Conservation (phyloP, 2,329 filamentous ascomycete genomes). For the Nothomitra cinnamomea region DNA sequence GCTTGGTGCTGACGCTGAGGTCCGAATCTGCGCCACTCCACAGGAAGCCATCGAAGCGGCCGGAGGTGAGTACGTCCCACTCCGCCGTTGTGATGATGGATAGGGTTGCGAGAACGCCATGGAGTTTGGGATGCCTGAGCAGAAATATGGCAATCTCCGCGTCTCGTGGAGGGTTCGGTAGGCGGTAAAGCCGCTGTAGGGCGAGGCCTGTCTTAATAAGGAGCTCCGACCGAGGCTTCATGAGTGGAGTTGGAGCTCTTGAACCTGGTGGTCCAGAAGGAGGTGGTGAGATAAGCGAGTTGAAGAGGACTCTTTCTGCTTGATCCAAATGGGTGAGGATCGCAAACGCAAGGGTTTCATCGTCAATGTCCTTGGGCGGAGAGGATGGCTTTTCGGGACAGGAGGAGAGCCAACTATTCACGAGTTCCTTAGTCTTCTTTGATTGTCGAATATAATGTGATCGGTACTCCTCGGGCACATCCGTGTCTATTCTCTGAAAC, state of each 20-base stretch:
- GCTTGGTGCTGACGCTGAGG: neutral
- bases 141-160: constrained; percentile 76
- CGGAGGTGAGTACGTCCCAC: constrained; percentile 90
- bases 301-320: constrained; percentile 64
- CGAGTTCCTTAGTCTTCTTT: constrained; percentile 78
- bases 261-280: constrained; percentile 34
- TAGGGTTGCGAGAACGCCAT: constrained; percentile 74
- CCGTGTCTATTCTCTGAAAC: constrained; percentile 72
- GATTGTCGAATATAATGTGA: constrained; percentile 86
- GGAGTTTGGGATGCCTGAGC: constrained; percentile 62
- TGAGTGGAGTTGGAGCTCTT: constrained; percentile 51
- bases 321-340: constrained; percentile 74
- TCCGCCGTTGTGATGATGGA: constrained; percentile 81
- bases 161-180: constrained; percentile 57
- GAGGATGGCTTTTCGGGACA: constrained; percentile 58
- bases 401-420: constrained; percentile 75
- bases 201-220: constrained; percentile 60
- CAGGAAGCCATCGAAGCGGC: constrained; percentile 87
- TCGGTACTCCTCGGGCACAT: constrained; percentile 83
- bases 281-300: constrained; percentile 46
- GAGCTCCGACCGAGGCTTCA: constrained; percentile 50
- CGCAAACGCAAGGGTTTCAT: constrained; percentile 84
- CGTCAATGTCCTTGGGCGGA: constrained; percentile 76
- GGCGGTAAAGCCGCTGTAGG: constrained; percentile 69
- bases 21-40: constrained; percentile 68